Evolutionary conservation across 345 rosid species (phyloP).

Genomic region (Microthlaspi erraticum): DNA sequence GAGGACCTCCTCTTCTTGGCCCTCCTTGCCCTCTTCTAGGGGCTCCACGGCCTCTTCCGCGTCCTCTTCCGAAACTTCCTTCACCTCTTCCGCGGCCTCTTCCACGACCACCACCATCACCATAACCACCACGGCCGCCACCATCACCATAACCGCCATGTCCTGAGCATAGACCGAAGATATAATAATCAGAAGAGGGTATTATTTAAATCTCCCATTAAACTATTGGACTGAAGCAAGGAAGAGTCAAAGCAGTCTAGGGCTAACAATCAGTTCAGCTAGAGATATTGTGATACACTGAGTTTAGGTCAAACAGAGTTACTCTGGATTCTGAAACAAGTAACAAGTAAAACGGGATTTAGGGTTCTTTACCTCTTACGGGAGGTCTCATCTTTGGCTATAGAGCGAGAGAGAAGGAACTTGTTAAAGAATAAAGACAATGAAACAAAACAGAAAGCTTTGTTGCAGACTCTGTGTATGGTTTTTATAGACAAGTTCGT

Average conservation of each 20-base stretch:
- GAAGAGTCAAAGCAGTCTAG: background rate
- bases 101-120: background rate
- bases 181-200: background rate
- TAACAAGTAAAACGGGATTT: too few relatives aligned
- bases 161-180: conserved; percentile 16
- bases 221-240: background rate
- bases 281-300: background rate
- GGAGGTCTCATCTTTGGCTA: conserved; percentile 20
- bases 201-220: background rate
- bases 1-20: background rate
- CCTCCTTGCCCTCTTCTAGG: background rate
- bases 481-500: background rate
- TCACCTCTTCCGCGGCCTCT: too few relatives aligned
- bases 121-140: conserved; percentile 22
- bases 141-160: conserved; percentile 42
- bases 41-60: background rate
- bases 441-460: background rate
- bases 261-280: background rate
- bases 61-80: background rate
- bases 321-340: background rate
- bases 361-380: conserved; percentile 3
- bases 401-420: background rate
- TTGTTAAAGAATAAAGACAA: background rate
- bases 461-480: background rate
- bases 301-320: background rate